phyloP scores from a whole-genome alignment of 2,329 filamentous ascomycete species.

The Venturia effusa region DNA sequence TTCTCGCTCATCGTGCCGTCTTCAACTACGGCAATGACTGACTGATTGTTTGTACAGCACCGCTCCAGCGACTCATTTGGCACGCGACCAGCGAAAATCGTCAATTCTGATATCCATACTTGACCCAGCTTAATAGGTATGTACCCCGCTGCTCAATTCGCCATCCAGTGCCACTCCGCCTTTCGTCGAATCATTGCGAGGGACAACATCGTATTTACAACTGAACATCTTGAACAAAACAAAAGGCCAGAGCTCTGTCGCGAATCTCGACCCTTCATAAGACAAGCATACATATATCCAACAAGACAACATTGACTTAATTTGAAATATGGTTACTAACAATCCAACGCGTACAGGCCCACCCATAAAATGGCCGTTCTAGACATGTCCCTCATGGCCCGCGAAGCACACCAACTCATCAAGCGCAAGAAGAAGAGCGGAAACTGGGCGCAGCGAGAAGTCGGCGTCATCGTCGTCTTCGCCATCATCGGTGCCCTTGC shows the following conservation, averaged over 20 bases:
- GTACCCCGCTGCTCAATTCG: neutral
- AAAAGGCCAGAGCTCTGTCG: neutral
- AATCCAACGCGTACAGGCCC: neutral
- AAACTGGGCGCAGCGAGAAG: conserved; percentile 45
- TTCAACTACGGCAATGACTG: neutral
- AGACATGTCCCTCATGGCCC: neutral
- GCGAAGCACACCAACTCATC: neutral
- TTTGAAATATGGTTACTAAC: neutral
- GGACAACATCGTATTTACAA: neutral
- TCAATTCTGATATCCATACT: neutral
- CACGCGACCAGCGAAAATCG: neutral
- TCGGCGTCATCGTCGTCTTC: conserved; percentile 53
- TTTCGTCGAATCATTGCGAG: neutral
- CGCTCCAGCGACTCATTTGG: neutral
- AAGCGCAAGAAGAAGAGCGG: neutral
- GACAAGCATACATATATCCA: neutral
- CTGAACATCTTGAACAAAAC: neutral
- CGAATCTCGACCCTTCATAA: neutral
- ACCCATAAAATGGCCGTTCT: conserved; percentile 1
- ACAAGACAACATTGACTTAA: neutral
- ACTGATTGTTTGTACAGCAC: neutral
- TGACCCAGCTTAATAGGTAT: neutral
- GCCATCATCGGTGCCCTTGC: conserved; percentile 47
- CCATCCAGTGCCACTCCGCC: neutral
- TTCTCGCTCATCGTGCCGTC: neutral